phyloP scores from a whole-genome alignment of 305 asterid genomes.

The Stenogyne calaminthoides region DNA sequence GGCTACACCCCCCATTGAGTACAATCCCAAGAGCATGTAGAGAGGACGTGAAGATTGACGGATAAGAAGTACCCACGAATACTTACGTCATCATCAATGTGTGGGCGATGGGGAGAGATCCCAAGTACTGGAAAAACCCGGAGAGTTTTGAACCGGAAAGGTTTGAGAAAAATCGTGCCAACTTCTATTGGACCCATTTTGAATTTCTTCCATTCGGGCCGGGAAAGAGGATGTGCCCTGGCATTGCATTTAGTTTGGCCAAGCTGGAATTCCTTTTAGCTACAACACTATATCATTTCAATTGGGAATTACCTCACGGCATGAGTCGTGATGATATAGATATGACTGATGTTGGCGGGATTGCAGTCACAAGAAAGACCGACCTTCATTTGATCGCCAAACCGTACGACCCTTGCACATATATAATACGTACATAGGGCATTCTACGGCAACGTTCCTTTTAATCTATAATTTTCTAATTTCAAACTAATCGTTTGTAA shows the following conservation, averaged over 20 bases:
- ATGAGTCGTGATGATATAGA: conserved; percentile 14
- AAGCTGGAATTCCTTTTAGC: conserved; percentile 21
- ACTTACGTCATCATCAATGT: conserved; percentile 35
- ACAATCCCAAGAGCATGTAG: conserved; percentile 32
- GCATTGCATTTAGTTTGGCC: conserved; percentile 13
- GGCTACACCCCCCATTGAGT: conserved; percentile 42
- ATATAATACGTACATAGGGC: too few relatives aligned
- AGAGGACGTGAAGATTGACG: conserved; percentile 23
- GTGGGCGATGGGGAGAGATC: conserved; percentile 38
- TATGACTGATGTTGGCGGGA: conserved; percentile 21
- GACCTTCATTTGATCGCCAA: conserved; percentile 17
- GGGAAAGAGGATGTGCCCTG: conserved; percentile 31
- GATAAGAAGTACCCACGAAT: conserved; percentile 28
- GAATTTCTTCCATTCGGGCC: conserved; percentile 29
- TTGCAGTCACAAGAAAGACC: background rate
- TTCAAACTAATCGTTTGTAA: too few relatives aligned
- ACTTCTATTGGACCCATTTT: conserved; percentile 23
- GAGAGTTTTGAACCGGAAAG: conserved; percentile 35
- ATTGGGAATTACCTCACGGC: conserved; percentile 28
- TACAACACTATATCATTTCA: conserved; percentile 22
- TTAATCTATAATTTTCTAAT: too few relatives aligned
- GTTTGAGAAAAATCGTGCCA: background rate
- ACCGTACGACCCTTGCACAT: background rate
- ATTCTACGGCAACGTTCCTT: too few relatives aligned
- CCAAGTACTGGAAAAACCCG: conserved; percentile 25